These are phyloP conservation scores for Aspergillus terreus DNA, from an alignment of 2,329 filamentous ascomycete genomes.

Conservation along the genomic window DNA sequence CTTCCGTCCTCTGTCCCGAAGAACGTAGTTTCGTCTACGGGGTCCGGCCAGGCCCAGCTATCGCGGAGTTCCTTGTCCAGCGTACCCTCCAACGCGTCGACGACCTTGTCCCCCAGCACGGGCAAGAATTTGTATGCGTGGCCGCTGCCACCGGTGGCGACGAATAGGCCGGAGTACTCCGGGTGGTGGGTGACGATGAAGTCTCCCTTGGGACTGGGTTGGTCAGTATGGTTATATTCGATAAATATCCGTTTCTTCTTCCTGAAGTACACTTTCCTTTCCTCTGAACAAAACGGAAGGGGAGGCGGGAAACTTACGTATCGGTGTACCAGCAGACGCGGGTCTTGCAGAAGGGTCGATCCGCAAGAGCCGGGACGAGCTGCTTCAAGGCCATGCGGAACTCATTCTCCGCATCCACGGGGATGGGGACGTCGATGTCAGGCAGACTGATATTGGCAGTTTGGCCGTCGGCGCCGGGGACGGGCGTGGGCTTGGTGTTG, in stretches of 20 bases:
- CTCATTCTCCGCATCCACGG: conserved; percentile 56
- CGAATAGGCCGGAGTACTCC: conserved; percentile 46
- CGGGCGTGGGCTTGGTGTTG: conserved; percentile 36
- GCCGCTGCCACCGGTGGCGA: conserved; percentile 52
- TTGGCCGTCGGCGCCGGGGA: conserved; percentile 15
- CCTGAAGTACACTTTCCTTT: not conserved
- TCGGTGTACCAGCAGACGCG: conserved; percentile 75
- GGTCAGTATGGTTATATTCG: not conserved
- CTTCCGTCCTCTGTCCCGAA: conserved; percentile 37
- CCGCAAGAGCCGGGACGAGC: conserved; percentile 58
- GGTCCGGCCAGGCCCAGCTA: conserved; percentile 42
- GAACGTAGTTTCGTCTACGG: conserved; percentile 19
- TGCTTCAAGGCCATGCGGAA: conserved; percentile 60
- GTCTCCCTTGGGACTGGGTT: conserved; percentile 55
- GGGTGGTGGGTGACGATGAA: conserved; percentile 71
- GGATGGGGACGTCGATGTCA: conserved; percentile 34
- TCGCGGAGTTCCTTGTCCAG: conserved; percentile 39
- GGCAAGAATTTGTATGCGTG: conserved; percentile 55
- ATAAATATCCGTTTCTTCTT: not conserved
- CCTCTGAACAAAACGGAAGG: not conserved
- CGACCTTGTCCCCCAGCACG: conserved; percentile 50
- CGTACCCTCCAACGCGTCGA: conserved; percentile 43
- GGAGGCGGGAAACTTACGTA: conserved; percentile 43
- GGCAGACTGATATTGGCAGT: conserved; percentile 38
- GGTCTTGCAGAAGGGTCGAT: conserved; percentile 59